phyloP scores from a whole-genome alignment of 345 rosid species.

The Gossypioides kirkii region DNA sequence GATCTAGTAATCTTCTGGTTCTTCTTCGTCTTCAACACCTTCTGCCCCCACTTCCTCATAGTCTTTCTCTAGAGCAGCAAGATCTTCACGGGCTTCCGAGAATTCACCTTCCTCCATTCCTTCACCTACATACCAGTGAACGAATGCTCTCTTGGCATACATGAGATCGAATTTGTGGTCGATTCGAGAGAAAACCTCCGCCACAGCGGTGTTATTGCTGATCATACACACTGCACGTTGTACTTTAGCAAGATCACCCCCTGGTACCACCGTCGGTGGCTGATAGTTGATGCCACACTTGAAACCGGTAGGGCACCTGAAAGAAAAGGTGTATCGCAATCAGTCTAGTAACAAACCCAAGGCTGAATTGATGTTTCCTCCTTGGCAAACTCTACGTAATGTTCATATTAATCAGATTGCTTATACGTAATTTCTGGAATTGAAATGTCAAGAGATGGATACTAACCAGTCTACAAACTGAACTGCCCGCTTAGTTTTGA shows the following conservation, averaged over 20 bases:
- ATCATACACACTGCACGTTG: constrained; percentile 89
- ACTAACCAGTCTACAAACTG: constrained; percentile 85
- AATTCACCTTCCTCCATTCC: constrained; percentile 95
- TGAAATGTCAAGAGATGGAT: neutral
- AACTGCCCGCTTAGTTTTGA: constrained; percentile 73
- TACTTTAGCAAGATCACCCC: constrained; percentile 71
- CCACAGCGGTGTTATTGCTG: constrained; percentile 84
- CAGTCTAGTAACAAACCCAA: neutral
- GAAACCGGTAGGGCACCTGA: constrained; percentile 86
- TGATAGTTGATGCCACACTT: constrained; percentile 81
- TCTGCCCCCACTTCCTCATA: constrained; percentile 84
- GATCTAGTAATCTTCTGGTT: constrained; percentile 45
- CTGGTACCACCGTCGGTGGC: constrained; percentile 77
- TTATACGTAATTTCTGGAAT: neutral
- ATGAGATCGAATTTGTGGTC: constrained; percentile 81
- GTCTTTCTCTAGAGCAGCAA: constrained; percentile 83
- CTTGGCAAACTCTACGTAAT: neutral
- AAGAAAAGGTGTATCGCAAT: neutral
- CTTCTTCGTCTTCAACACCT: constrained; percentile 50
- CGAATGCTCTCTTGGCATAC: constrained; percentile 81
- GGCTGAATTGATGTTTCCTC: neutral
- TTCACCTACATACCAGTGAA: constrained; percentile 90
- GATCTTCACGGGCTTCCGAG: constrained; percentile 87
- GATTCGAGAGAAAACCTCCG: constrained; percentile 66
- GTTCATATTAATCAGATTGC: neutral